A percentile compares a stretch with the other conserved stretches of the same genome.
phyloP scores from a whole-genome alignment of 2,329 filamentous ascomycete genomes.

The Plenodomus biglobosus region DNA sequence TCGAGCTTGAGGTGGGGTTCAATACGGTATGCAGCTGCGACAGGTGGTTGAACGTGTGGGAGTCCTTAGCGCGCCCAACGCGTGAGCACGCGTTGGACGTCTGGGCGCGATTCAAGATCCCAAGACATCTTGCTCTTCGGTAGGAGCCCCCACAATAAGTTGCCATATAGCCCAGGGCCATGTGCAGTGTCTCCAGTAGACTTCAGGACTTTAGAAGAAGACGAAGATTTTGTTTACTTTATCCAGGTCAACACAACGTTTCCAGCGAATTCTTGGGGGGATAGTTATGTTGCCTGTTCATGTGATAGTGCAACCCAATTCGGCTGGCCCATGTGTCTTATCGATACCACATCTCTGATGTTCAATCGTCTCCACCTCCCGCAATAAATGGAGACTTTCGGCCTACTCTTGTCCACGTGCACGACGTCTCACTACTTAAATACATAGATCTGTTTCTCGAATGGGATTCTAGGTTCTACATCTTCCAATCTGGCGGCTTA shows the following conservation, averaged over 20 bases:
- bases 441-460: not conserved
- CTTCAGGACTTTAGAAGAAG: no score
- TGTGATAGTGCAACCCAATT: no score
- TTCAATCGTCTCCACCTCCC: not conserved
- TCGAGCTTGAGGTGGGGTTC: not conserved
- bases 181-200: no score
- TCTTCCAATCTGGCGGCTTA: not conserved
- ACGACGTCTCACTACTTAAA: no score
- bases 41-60: not conserved
- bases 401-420: not conserved
- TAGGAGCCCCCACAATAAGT: no score
- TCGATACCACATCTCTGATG: not conserved
- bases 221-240: no score
- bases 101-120: slow-evolving; percentile 10
- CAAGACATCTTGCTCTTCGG: slow-evolving; percentile 1
- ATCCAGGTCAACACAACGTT: no score
- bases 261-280: no score
- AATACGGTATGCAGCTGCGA: slow-evolving; percentile 1
- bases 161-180: no score
- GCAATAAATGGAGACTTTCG: not conserved
- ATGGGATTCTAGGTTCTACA: not conserved
- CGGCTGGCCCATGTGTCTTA: no score
- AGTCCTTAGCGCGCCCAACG: slow-evolving; percentile 16
- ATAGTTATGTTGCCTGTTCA: no score
- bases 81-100: slow-evolving; percentile 33